Evolutionary conservation across 306 rosid species (phyloP), one percentile per base, ranked within the genome.

Genomic region (Carpinus fangiana): DNA sequence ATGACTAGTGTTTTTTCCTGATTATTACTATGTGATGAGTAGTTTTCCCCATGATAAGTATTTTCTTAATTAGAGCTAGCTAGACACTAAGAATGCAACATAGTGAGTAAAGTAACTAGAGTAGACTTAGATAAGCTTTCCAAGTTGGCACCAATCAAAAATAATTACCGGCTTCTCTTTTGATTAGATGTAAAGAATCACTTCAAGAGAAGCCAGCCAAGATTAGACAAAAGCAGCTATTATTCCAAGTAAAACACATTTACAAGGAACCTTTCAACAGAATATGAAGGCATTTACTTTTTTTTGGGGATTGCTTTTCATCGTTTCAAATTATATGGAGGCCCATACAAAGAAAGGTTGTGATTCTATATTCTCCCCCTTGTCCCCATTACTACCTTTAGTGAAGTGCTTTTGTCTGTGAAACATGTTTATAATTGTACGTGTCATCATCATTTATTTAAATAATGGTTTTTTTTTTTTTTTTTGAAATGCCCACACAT

Each of bases 191-290:
- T 65, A 65, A 34, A 36, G 16, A 17, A 51, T 56, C 65, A 61
- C 68, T 13, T 26, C 31, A 7, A 73, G 28, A 0, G 48, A 14
- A 67, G 52, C 46, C 53, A 43, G 26, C 14, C 12, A 3, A 51
- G 83, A 85, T 65, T 59, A 57, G 81, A 82, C 57, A 16, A 74
- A 3, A 36, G 4, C 78, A 77, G 16, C 11, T 7, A 7, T 56
- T 36, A 34, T 78, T 70, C 34, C 48, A 43, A 76, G 57, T 53
- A 43, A 21, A 68, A 65, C 17, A 62, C 78, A 64, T 81, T 68
- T 21, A 28, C 67, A 34, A 82, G 87, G 84, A 82, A 87, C 86
- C 76, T 31, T 46, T 53, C 14, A 83, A 86, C 88, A 87, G 83
- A 85, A 59, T 55, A 84, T 53, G 73, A 88, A 81, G 75, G 83